A percentile compares a stretch with the other conserved stretches of the same genome.
Evolutionary conservation across 495 filamentous ascomycete species (phyloP).

Genomic region (Aspergillus saccharolyticus): DNA sequence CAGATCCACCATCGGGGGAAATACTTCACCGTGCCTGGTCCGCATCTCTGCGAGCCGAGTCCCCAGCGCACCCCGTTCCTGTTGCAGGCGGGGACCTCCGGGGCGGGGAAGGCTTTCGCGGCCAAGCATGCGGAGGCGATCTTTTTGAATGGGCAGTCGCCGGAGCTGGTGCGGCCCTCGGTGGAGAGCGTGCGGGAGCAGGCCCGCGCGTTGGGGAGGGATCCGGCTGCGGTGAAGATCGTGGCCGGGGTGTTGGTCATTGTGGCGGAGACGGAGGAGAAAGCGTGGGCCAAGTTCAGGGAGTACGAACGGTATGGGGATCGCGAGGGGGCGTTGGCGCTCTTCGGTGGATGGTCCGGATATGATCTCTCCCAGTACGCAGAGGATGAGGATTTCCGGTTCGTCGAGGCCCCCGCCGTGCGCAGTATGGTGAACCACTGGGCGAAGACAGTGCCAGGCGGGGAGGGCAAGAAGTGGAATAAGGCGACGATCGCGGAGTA

Average conservation of each 20-base stretch:
- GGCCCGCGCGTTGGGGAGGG: constrained; percentile 38
- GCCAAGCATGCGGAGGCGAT: constrained; percentile 55
- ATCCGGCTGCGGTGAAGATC: constrained; percentile 47
- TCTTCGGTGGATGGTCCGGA: constrained; percentile 61
- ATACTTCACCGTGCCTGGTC: constrained; percentile 60
- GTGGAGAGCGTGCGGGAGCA: constrained; percentile 47
- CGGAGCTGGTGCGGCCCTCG: constrained; percentile 39
- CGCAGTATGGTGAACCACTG: constrained; percentile 32
- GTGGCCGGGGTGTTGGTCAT: constrained; percentile 46
- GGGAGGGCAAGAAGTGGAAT: constrained; percentile 53
- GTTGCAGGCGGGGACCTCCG: constrained; percentile 59
- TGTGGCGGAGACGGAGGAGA: constrained; percentile 50
- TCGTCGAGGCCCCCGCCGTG: constrained; percentile 57
- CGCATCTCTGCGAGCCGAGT: constrained; percentile 59
- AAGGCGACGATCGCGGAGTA: constrained; percentile 58
- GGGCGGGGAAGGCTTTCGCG: constrained; percentile 58
- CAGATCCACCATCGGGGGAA: constrained; percentile 63
- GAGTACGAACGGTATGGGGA: constrained; percentile 47
- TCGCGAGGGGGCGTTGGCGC: constrained; percentile 51
- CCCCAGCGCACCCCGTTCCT: constrained; percentile 64
- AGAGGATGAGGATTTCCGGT: constrained; percentile 52
- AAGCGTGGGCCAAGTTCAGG: constrained; percentile 47
- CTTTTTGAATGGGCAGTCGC: constrained; percentile 46
- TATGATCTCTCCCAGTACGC: constrained; percentile 49
- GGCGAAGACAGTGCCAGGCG: constrained; percentile 29